A percentile compares a stretch with the other conserved stretches of the same genome.
Conservation (phyloP, 2,329 filamentous ascomycete species). For the Cladophialophora chaetospira region DNA sequence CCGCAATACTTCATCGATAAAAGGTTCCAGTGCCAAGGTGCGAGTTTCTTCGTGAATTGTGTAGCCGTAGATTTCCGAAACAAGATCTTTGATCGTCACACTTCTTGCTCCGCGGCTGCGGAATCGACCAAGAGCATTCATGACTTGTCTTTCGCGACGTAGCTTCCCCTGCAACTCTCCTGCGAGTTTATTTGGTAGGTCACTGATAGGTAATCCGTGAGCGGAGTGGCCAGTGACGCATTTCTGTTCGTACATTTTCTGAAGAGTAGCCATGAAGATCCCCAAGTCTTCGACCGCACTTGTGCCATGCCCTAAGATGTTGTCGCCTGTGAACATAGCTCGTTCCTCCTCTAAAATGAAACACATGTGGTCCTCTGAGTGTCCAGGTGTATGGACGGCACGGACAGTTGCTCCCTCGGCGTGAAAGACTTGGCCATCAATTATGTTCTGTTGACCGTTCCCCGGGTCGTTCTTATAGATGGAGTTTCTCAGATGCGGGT, state of each 20-base stretch:
- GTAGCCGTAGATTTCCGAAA: slow-evolving; percentile 47
- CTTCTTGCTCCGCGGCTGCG: slow-evolving; percentile 35
- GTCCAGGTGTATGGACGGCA: slow-evolving; percentile 61
- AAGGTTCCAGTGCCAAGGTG: slow-evolving; percentile 46
- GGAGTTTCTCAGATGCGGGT: slow-evolving; percentile 33
- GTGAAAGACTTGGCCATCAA: slow-evolving; percentile 42
- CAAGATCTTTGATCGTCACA: slow-evolving; percentile 47
- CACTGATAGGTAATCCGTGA: slow-evolving; percentile 45
- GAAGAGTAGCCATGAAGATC: slow-evolving; percentile 41
- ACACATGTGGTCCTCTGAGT: slow-evolving; percentile 75
- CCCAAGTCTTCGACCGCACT: slow-evolving; percentile 45
- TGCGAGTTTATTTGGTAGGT: slow-evolving; percentile 45
- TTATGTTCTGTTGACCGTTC: slow-evolving; percentile 39
- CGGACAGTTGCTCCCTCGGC: slow-evolving; percentile 45
- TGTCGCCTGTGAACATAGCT: slow-evolving; percentile 79
- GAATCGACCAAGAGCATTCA: slow-evolving; percentile 14
- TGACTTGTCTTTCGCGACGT: slow-evolving; percentile 45
- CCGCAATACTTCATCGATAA: slow-evolving; percentile 46
- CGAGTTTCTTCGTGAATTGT: slow-evolving; percentile 37
- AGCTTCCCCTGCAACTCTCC: slow-evolving; percentile 42
- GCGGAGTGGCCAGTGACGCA: slow-evolving; percentile 46
- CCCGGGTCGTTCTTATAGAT: slow-evolving; percentile 45
- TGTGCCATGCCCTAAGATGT: slow-evolving; percentile 66
- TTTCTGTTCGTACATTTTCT: slow-evolving; percentile 38
- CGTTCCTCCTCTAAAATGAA: slow-evolving; percentile 71